Evolutionary conservation across 2,329 filamentous ascomycete genomes (phyloP).

Genomic region (Ophiocordyceps polyrhachis-furcata): DNA sequence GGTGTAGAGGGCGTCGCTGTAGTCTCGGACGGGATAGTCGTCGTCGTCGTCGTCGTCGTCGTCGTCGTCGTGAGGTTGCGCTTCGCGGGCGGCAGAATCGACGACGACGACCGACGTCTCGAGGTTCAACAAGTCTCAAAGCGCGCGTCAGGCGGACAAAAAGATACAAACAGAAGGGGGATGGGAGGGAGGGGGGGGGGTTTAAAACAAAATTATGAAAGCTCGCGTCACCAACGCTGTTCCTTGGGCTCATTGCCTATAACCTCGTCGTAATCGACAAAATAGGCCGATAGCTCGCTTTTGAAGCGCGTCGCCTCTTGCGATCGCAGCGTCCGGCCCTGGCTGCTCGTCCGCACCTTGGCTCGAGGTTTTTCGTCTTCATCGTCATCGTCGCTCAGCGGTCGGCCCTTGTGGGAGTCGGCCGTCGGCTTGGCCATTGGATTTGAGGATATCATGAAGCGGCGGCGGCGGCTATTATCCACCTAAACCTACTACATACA

Average conservation of each 20-base stretch:
- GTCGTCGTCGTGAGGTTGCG: conserved; percentile 4
- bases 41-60: too few relatives aligned
- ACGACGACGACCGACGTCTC: conserved; percentile 57
- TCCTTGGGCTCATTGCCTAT: conserved; percentile 72
- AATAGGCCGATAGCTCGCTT: conserved; percentile 80
- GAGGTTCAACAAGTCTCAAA: conserved; percentile 53
- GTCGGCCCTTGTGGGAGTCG: too few relatives aligned
- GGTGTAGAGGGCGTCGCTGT: conserved; percentile 35
- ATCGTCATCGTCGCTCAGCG: too few relatives aligned
- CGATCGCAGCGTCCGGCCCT: not conserved
- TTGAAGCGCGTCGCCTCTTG: conserved; percentile 63
- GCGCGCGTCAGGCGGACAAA: not conserved
- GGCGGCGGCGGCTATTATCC: too few relatives aligned
- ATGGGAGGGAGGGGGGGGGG: not conserved
- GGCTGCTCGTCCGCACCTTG: not conserved
- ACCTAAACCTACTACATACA: too few relatives aligned
- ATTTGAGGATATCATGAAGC: too few relatives aligned
- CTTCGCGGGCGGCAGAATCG: conserved; percentile 22
- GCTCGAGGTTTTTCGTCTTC: too few relatives aligned
- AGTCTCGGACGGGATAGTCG: conserved; percentile 27
- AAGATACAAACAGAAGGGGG: conserved; percentile 1
- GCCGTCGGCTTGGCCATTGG: too few relatives aligned
- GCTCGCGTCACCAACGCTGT: conserved; percentile 42
- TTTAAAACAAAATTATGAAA: not conserved
- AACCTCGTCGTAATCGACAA: conserved; percentile 85